phyloP scores from a whole-genome alignment of 1,284 basidiomycete genomes.

The Ganoderma meredithae region DNA sequence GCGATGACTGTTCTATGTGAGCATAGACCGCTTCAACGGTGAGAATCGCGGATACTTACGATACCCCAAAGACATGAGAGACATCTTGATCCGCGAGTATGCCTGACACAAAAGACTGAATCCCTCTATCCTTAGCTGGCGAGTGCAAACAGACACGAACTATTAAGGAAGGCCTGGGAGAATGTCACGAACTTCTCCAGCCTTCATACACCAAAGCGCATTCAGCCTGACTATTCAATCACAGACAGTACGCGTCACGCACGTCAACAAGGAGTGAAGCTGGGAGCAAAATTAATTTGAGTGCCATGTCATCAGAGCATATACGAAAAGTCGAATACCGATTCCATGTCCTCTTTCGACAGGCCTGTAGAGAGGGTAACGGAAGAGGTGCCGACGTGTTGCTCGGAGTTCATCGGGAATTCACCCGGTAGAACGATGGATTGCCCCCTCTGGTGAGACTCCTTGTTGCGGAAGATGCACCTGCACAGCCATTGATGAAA shows the following conservation, averaged over 20 bases:
- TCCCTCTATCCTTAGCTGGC: not conserved
- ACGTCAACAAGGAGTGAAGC: slow-evolving; percentile 64
- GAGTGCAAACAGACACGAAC: slow-evolving; percentile 36
- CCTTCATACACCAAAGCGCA: slow-evolving; percentile 40
- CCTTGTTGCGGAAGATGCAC: slow-evolving; percentile 1
- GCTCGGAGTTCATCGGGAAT: slow-evolving; percentile 29
- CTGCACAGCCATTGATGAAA: not conserved
- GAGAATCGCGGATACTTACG: slow-evolving; percentile 45
- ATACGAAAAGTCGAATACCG: slow-evolving; percentile 40
- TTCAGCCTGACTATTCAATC: not conserved
- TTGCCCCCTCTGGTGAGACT: not conserved
- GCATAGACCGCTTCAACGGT: not conserved
- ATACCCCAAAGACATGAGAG: slow-evolving; percentile 61
- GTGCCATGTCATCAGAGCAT: not conserved
- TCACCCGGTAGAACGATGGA: not conserved
- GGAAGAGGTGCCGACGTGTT: not conserved
- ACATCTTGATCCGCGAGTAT: slow-evolving; percentile 55
- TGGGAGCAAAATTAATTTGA: not conserved
- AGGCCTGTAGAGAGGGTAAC: not conserved
- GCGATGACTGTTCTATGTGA: slow-evolving; percentile 48
- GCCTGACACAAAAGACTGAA: not conserved
- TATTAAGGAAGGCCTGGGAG: slow-evolving; percentile 49
- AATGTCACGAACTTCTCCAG: slow-evolving; percentile 72
- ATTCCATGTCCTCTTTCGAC: slow-evolving; percentile 50
- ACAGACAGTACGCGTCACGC: slow-evolving; percentile 34